Evolutionary conservation across 352 stramenopile genomes (phyloP).

Genomic region (Phytophthora europaea): DNA sequence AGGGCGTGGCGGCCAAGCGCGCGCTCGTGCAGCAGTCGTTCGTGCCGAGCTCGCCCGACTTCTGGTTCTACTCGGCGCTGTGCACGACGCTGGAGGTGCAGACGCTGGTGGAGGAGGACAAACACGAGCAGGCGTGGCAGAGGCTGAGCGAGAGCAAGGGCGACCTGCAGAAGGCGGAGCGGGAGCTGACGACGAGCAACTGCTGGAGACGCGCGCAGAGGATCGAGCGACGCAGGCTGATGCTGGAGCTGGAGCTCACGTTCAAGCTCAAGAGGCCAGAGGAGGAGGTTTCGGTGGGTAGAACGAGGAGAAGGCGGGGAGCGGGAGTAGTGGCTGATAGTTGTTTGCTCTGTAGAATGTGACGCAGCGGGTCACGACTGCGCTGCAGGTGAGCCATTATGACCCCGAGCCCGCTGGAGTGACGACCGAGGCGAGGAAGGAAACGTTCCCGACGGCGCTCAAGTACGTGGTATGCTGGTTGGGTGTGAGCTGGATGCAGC

Average conservation of each 20-base stretch:
- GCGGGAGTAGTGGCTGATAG: slow-evolving; percentile 8
- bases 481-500: background rate
- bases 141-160: slow-evolving; percentile 23
- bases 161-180: slow-evolving; percentile 34
- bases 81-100: slow-evolving; percentile 52
- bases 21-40: slow-evolving; percentile 35
- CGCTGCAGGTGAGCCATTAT: slow-evolving; percentile 26
- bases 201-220: slow-evolving; percentile 42
- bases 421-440: slow-evolving; percentile 29
- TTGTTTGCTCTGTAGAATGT: slow-evolving; percentile 21
- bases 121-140: slow-evolving; percentile 26
- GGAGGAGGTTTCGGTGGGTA: slow-evolving; percentile 30
- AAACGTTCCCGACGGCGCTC: slow-evolving; percentile 32
- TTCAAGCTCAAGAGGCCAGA: slow-evolving; percentile 40
- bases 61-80: slow-evolving; percentile 43
- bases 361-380: slow-evolving; percentile 34
- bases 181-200: slow-evolving; percentile 23
- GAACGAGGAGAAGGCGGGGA: background rate
- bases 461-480: background rate
- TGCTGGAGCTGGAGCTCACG: slow-evolving; percentile 56
- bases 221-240: slow-evolving; percentile 40
- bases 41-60: slow-evolving; percentile 32
- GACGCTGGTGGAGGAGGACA: slow-evolving; percentile 35
- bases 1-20: slow-evolving; percentile 34
- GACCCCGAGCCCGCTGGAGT: slow-evolving; percentile 38